Percentiles rank a stretch among this genome's conserved stretches.
These are phyloP conservation scores for bread wheat (Triticum aestivum) DNA, from an alignment of 176 grass and related monocot species.

Conservation along the genomic window IWGSC_CS_RefSeq_v2.1 NC_057795.1:347949909-347950408, in stretches of 20 bases:
- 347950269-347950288: slow-evolving; percentile 29
- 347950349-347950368: slow-evolving; percentile 20
- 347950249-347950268: slow-evolving; percentile 57
- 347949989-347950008: slow-evolving; percentile 82
- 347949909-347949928: slow-evolving; percentile 83
- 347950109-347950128: slow-evolving; percentile 67
- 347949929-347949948: slow-evolving; percentile 59
- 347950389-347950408: slow-evolving; percentile 33
- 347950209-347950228: slow-evolving; percentile 75
- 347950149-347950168: slow-evolving; percentile 96
- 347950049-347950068: slow-evolving; percentile 48
- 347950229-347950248: slow-evolving; percentile 76
- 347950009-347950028: slow-evolving; percentile 42
- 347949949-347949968: slow-evolving; percentile 51
- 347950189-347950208: slow-evolving; percentile 82
- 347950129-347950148: slow-evolving; percentile 82
- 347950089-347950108: slow-evolving; percentile 72
- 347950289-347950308: slow-evolving; percentile 25
- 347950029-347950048: slow-evolving; percentile 61
- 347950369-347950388: slow-evolving; percentile 28
- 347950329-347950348: slow-evolving; percentile 32
- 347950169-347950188: slow-evolving; percentile 89
- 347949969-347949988: slow-evolving; percentile 88
- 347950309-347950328: slow-evolving; percentile 7
- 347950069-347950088: slow-evolving; percentile 63